Percentiles rank a stretch among this genome's conserved stretches.
Evolutionary conservation across 2,329 filamentous ascomycete genomes (phyloP).

Genomic region (Colletotrichum filicis): DNA sequence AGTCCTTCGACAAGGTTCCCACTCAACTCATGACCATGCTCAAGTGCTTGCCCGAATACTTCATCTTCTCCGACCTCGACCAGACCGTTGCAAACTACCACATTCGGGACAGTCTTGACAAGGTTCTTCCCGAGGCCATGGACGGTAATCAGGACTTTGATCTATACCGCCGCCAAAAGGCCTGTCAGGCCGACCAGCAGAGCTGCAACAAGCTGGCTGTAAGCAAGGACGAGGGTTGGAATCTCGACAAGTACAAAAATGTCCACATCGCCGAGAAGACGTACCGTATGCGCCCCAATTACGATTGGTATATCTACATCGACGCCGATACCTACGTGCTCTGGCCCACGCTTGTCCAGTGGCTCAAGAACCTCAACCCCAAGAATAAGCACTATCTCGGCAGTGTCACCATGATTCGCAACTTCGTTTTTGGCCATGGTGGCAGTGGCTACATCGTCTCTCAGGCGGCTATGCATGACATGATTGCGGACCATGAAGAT

Average conservation of each 20-base stretch:
- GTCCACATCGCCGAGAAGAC: constrained; percentile 68
- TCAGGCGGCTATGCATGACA: constrained; percentile 59
- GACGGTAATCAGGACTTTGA: constrained; percentile 62
- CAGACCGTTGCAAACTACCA: constrained; percentile 57
- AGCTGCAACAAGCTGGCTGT: constrained; percentile 51
- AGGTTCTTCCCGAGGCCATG: constrained; percentile 54
- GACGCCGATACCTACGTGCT: constrained; percentile 69
- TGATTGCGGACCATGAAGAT: constrained; percentile 53
- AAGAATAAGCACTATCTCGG: constrained; percentile 60
- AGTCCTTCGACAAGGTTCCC: constrained; percentile 62
- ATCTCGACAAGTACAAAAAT: constrained; percentile 72
- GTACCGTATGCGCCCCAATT: constrained; percentile 59
- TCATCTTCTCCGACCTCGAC: constrained; percentile 69
- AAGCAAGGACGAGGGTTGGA: constrained; percentile 56
- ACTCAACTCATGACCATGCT: constrained; percentile 65
- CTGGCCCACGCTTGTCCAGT: constrained; percentile 62
- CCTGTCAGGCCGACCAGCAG: constrained; percentile 57
- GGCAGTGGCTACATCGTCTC: constrained; percentile 67
- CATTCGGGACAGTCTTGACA: constrained; percentile 59
- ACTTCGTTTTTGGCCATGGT: constrained; percentile 63
- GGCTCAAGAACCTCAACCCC: constrained; percentile 57
- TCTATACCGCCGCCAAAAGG: constrained; percentile 56
- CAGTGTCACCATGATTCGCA: constrained; percentile 55
- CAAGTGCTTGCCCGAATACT: constrained; percentile 59
- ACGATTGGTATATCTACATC: constrained; percentile 70